phyloP scores from a whole-genome alignment of 805 yeast species.

The Hanseniaspora mollemarum region DNA sequence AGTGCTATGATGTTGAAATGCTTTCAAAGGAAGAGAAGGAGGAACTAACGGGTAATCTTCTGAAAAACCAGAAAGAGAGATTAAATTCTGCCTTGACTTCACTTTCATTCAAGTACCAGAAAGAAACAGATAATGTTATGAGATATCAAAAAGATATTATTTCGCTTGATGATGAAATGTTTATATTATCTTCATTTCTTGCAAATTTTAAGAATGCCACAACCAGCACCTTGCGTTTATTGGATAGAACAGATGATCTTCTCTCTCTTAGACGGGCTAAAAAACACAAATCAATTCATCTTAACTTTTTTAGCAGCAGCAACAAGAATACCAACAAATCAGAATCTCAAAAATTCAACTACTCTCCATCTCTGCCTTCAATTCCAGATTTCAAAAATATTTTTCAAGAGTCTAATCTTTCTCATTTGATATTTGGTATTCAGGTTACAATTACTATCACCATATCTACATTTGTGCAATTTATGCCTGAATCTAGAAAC shows the following conservation, averaged over 20 bases:
- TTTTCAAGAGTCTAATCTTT: slow-evolving; percentile 17
- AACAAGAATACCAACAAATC: slow-evolving; percentile 20
- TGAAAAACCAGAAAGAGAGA: slow-evolving; percentile 18
- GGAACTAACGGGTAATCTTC: slow-evolving; percentile 14
- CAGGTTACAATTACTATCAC: slow-evolving; percentile 38
- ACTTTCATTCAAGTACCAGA: slow-evolving; percentile 15
- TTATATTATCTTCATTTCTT: slow-evolving; percentile 39
- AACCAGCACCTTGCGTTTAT: slow-evolving; percentile 26
- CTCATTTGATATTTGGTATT: slow-evolving; percentile 37
- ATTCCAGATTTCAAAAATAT: slow-evolving; percentile 6
- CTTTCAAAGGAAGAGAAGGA: slow-evolving; percentile 16
- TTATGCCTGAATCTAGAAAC: slow-evolving; percentile 35
- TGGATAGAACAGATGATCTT: slow-evolving; percentile 28
- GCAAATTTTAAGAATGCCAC: slow-evolving; percentile 37
- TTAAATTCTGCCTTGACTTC: slow-evolving; percentile 23
- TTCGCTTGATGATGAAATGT: slow-evolving; percentile 41
- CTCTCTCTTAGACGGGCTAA: slow-evolving; percentile 26
- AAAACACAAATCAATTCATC: slow-evolving; percentile 29
- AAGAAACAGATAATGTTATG: slow-evolving; percentile 19
- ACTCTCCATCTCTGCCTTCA: slow-evolving; percentile 6
- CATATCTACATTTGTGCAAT: slow-evolving; percentile 42
- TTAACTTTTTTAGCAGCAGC: slow-evolving; percentile 30
- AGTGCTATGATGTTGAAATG: slow-evolving; percentile 34
- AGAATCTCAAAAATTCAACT: slow-evolving; percentile 28
- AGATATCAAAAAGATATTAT: slow-evolving; percentile 24